Evolutionary conservation across 495 filamentous ascomycete species (phyloP).

Genomic region (Neurospora sp.): DNA sequence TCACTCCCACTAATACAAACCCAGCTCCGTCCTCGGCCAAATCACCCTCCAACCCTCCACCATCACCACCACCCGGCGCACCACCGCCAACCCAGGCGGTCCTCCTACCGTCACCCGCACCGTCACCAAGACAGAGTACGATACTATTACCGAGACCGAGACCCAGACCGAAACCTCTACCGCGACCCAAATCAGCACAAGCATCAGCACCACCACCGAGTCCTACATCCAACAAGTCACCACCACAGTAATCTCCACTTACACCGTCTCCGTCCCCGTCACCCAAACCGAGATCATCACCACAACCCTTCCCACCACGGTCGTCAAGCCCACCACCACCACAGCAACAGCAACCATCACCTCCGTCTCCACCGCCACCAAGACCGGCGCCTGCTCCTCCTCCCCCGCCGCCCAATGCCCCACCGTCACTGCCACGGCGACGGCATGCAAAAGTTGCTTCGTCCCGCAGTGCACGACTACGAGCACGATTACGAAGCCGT

Average conservation of each 20-base stretch:
- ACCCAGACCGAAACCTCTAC: not conserved
- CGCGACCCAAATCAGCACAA: not conserved
- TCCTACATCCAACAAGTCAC: not conserved
- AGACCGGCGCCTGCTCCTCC: not conserved
- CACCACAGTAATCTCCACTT: not conserved
- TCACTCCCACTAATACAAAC: not conserved
- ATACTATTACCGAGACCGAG: constrained; percentile 3
- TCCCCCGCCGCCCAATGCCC: constrained; percentile 6
- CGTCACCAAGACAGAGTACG: constrained; percentile 7
- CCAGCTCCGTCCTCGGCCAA: constrained; percentile 16
- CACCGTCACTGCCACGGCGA: constrained; percentile 17
- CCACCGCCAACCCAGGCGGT: not conserved
- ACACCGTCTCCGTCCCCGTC: not conserved
- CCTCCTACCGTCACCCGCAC: constrained; percentile 5
- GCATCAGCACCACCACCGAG: not conserved
- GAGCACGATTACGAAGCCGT: constrained; percentile 10
- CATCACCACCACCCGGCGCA: constrained; percentile 4
- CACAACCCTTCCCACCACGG: no score
- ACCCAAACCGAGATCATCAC: not conserved
- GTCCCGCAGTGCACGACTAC: constrained; percentile 22
- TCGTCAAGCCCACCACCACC: not conserved
- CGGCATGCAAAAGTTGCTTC: constrained; percentile 19
- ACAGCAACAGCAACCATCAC: not conserved
- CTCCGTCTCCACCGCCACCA: constrained; percentile 2
- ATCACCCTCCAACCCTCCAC: constrained; percentile 17